phyloP scores from a whole-genome alignment of 257 asterid genomes.

The Misopates orontium region DNA sequence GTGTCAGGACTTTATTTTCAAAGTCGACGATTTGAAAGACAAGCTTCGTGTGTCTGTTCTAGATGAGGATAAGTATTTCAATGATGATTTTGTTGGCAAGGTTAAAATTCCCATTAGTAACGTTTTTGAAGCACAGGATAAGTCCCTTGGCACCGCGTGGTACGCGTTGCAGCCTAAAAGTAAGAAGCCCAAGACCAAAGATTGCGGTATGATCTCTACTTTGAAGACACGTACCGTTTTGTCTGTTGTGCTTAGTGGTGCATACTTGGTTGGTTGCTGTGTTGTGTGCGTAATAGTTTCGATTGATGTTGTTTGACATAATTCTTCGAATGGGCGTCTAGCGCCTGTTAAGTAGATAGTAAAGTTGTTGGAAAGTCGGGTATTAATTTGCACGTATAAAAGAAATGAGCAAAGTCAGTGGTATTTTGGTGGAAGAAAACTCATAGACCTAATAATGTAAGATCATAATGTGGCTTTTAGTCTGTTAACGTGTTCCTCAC shows the following conservation, averaged over 20 bases:
- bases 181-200: conserved; percentile 77
- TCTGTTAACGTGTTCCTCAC: no score
- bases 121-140: conserved; percentile 78
- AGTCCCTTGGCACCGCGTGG: conserved; percentile 91
- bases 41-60: conserved; percentile 73
- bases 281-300: not conserved
- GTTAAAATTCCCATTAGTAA: conserved; percentile 60
- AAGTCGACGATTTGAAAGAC: conserved; percentile 83
- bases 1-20: conserved; percentile 88
- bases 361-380: no score
- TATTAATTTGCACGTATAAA: no score
- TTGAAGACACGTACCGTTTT: no score
- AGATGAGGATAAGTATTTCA: conserved; percentile 91
- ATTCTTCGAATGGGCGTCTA: not conserved
- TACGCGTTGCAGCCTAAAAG: conserved; percentile 76
- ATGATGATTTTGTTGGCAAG: conserved; percentile 89
- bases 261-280: not conserved
- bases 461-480: no score
- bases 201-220: conserved; percentile 39
- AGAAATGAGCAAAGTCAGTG: no score
- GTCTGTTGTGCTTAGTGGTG: no score
- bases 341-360: not conserved
- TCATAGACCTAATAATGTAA: no score
- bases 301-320: not conserved
- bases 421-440: no score